Conservation (phyloP, 116 monocot genomes). For the Phalaenopsis hybrid region DNA sequence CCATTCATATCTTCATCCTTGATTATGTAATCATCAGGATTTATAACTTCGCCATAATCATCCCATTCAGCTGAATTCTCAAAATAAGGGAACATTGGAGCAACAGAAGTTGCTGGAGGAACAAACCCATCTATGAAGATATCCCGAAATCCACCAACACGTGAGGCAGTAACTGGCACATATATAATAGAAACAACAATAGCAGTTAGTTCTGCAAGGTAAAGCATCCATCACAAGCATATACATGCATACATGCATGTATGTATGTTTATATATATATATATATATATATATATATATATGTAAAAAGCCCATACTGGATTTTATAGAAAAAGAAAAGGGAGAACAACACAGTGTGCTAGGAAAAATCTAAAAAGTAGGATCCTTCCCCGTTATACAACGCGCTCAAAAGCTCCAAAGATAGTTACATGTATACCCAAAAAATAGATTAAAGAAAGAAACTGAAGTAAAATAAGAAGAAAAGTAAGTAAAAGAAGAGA, state of each 20-base stretch:
- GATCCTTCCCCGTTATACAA: too few relatives aligned
- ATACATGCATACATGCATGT: neutral
- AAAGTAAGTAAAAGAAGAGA: too few relatives aligned
- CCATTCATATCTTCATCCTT: slow-evolving; percentile 85
- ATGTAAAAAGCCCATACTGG: neutral
- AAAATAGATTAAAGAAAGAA: too few relatives aligned
- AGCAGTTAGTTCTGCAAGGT: neutral
- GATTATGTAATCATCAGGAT: slow-evolving; percentile 85
- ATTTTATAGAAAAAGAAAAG: too few relatives aligned
- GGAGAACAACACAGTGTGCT: too few relatives aligned
- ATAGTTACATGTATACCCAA: too few relatives aligned
- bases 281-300: neutral
- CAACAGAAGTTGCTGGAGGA: slow-evolving; percentile 68
- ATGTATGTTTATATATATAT: neutral
- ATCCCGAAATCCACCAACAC: slow-evolving; percentile 41
- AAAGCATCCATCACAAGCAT: neutral
- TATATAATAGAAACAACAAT: slow-evolving; percentile 8
- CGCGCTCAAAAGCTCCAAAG: too few relatives aligned
- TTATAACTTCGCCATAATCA: slow-evolving; percentile 95
- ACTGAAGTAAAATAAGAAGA: too few relatives aligned
- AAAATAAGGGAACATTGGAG: slow-evolving; percentile 95
- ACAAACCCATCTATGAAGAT: slow-evolving; percentile 92
- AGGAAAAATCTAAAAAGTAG: too few relatives aligned
- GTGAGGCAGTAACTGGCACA: slow-evolving; percentile 37
- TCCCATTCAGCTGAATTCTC: slow-evolving; percentile 86